Conservation (phyloP, 1,139 yeast species). For the Pichia cactophila region DNA sequence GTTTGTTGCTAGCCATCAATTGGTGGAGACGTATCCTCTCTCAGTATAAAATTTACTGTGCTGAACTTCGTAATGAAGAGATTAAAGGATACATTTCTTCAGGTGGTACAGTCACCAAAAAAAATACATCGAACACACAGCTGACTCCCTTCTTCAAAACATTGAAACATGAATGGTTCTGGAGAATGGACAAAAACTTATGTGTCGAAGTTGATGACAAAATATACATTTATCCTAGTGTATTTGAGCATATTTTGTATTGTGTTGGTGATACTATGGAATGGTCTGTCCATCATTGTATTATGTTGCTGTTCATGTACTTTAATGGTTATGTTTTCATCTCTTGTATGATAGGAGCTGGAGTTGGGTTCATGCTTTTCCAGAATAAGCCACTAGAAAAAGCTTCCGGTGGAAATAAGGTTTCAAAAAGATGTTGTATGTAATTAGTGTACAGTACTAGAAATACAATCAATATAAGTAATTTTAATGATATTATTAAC, state of each 20-base stretch:
- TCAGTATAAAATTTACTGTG: conserved; percentile 42
- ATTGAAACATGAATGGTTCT: conserved; percentile 37
- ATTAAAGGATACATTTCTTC: conserved; percentile 4
- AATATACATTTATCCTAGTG: conserved; percentile 31
- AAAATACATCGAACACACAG: background rate
- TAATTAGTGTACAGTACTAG: background rate
- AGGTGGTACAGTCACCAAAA: conserved; percentile 4
- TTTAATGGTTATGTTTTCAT: conserved; percentile 63
- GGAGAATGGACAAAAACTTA: conserved; percentile 18
- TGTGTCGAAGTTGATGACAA: conserved; percentile 14
- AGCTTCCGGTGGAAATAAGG: conserved; percentile 8
- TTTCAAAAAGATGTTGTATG: conserved; percentile 16
- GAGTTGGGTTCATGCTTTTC: conserved; percentile 49
- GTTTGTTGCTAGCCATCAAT: conserved; percentile 47
- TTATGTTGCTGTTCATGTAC: conserved; percentile 68
- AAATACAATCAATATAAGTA: too few relatives aligned
- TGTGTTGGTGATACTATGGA: conserved; percentile 45
- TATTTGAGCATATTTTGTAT: conserved; percentile 43
- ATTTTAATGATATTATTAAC: too few relatives aligned
- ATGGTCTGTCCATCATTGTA: conserved; percentile 56
- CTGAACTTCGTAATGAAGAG: conserved; percentile 18
- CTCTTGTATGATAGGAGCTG: conserved; percentile 57
- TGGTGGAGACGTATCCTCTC: conserved; percentile 48
- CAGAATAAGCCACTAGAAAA: conserved; percentile 33
- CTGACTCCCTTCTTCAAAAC: conserved; percentile 29